phyloP scores from a whole-genome alignment of 768 basidiomycete species.

The Mycena galericulata region DNA sequence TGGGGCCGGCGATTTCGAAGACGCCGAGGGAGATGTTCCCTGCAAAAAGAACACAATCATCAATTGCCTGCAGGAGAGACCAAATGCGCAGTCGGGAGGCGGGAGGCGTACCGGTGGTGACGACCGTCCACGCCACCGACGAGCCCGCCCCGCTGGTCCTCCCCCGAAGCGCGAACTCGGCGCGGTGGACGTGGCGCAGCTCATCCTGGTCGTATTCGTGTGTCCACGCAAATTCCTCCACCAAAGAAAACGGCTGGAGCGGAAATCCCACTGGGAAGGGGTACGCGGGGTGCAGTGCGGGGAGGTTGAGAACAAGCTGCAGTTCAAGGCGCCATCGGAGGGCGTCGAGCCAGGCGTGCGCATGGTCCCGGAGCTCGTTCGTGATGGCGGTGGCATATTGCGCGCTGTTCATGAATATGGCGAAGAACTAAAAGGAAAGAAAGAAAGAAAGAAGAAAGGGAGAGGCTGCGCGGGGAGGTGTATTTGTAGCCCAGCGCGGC shows the following conservation, averaged over 20 bases:
- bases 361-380: conserved; percentile 22
- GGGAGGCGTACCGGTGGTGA: background rate
- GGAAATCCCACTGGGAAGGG: conserved; percentile 25
- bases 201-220: conserved; percentile 16
- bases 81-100: background rate
- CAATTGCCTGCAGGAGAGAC: background rate
- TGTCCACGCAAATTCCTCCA: conserved; percentile 14
- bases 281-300: background rate
- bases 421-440: no score
- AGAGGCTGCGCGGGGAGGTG: no score
- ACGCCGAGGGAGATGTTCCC: conserved; percentile 1
- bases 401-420: conserved; percentile 8
- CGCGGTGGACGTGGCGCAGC: conserved; percentile 6
- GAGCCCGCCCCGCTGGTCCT: conserved; percentile 16
- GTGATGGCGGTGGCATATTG: conserved; percentile 14
- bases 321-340: background rate
- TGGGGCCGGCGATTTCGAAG: conserved; percentile 22
- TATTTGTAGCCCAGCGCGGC: conserved; percentile 5
- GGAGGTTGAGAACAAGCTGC: background rate
- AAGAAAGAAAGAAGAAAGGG: no score
- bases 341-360: conserved; percentile 12
- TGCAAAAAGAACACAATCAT: background rate
- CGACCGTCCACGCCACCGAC: conserved; percentile 22
- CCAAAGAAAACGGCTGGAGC: conserved; percentile 5
- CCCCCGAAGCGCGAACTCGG: conserved; percentile 13